Evolutionary conservation across 495 filamentous ascomycete species (phyloP), one percentile per base, ranked within the genome.

Genomic region (Aspergillus leporis): DNA sequence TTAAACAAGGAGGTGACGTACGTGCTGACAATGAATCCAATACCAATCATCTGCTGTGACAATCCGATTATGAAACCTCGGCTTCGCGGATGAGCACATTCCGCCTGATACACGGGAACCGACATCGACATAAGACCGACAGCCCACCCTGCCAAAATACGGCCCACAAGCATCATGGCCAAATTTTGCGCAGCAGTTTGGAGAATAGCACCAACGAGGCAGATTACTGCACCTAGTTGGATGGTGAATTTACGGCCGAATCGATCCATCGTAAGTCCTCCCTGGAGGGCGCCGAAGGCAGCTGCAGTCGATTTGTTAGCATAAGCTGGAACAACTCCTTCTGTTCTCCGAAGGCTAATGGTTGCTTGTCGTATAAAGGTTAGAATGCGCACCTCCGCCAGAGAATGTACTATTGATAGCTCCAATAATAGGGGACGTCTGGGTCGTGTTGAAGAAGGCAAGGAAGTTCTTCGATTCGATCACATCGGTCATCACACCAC

Each of bases 71-170:
- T 80, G 30, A 84, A 68, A 22, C 83, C 84, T 66, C 79, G 76
- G 41, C 78, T 81, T 32, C 77, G 75, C 10, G 78, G 78, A 49
- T 81, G 74, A 0, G 80, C 74, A 67, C 78, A 78, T 63, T 85
- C 82, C 3, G 82, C 79, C 14, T 85, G 70, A 65, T 83, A 85
- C 22, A 87, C 81, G 9, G 83, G 84, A 49, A 85, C 82, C 47
- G 83, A 76, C 75, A 82, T 84, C 36, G 72, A 78, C 65, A 84
- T 75, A 32, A 84, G 72, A 47, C 84, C 85, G 52, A 88, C 80
- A 23, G 83, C 86, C 71, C 82, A 80, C 14, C 86, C 85, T 2
- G 83, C 78, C 5, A 88, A 70, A 51, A 87, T 85, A 36, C 86
- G 82, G 7, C 86, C 86, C 41, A 83, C 72, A 13, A 87, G 75